These are phyloP conservation scores for Paraurostyla sp. DNA, from an alignment of 73 alveolate genomes.

Conservation along the genomic window DNA sequence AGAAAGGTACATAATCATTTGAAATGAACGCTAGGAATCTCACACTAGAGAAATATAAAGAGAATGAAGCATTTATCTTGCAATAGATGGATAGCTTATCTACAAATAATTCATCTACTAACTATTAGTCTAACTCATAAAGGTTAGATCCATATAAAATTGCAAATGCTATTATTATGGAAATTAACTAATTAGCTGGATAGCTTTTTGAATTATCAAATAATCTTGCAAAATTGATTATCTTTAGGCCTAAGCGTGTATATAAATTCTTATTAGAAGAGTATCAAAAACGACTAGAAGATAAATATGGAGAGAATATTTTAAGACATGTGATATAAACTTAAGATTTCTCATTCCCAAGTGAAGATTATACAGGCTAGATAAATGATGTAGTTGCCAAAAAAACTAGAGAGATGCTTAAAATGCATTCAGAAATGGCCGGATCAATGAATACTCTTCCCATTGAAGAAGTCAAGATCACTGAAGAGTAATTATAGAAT, in stretches of 20 bases:
- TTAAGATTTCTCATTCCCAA: conserved; percentile 33
- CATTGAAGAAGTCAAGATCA: conserved; percentile 54
- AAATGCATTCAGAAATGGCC: background rate
- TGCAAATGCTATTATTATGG: conserved; percentile 44
- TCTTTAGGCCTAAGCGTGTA: conserved; percentile 26
- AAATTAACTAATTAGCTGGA: conserved; percentile 55
- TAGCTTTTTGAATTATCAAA: conserved; percentile 41
- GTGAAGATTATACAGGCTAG: conserved; percentile 59
- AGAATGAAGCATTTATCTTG: background rate
- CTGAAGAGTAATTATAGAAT: conserved; percentile 13
- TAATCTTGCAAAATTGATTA: background rate
- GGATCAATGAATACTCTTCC: background rate
- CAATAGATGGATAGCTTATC: background rate
- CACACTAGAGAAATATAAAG: conserved; percentile 5
- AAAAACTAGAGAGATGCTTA: conserved; percentile 22
- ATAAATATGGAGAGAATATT: conserved; percentile 55
- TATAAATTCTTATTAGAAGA: conserved; percentile 2
- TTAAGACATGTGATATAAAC: conserved; percentile 51
- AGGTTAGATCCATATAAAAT: conserved; percentile 45
- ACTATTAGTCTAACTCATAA: background rate
- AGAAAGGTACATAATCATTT: too few species aligned
- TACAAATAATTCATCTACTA: too few species aligned
- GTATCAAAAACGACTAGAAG: conserved; percentile 32
- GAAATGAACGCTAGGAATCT: too few species aligned
- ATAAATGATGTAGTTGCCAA: conserved; percentile 53